Conservation (phyloP, 306 rosid genomes). For the Lotus japonicus region DNA sequence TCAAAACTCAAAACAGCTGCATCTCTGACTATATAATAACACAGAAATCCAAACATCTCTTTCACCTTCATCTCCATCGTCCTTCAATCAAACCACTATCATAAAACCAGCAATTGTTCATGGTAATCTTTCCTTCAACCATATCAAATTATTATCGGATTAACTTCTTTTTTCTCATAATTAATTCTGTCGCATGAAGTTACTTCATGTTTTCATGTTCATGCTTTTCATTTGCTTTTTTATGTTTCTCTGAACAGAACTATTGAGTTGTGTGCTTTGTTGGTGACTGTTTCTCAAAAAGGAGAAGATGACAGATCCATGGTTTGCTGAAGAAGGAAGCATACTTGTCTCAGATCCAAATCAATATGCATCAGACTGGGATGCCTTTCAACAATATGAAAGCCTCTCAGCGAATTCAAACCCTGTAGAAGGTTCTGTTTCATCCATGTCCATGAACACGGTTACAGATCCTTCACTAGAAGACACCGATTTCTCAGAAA, state of each 20-base stretch:
- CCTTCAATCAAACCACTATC: neutral
- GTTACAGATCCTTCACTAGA: conserved; percentile 18
- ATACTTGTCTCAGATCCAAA: neutral
- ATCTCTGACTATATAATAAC: neutral
- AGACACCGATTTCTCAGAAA: conserved; percentile 41
- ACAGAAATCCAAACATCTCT: neutral
- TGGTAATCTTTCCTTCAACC: no score
- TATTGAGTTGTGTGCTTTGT: no score
- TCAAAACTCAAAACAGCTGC: neutral
- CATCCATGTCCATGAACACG: neutral
- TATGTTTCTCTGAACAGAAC: no score
- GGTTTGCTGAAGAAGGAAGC: neutral
- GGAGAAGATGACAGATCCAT: no score
- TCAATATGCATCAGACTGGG: neutral
- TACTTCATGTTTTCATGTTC: no score
- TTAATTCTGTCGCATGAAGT: no score
- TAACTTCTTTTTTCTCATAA: no score
- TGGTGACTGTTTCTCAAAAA: no score
- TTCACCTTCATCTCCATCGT: neutral
- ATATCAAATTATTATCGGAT: no score
- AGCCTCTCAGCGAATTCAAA: neutral
- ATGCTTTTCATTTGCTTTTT: no score
- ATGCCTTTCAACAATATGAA: neutral
- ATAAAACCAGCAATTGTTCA: neutral
- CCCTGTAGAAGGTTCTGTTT: neutral